Evolutionary conservation across 352 stramenopile species (phyloP), one percentile per base, ranked within the genome.

Genomic region (Thraustochytrium striatum): DNA sequence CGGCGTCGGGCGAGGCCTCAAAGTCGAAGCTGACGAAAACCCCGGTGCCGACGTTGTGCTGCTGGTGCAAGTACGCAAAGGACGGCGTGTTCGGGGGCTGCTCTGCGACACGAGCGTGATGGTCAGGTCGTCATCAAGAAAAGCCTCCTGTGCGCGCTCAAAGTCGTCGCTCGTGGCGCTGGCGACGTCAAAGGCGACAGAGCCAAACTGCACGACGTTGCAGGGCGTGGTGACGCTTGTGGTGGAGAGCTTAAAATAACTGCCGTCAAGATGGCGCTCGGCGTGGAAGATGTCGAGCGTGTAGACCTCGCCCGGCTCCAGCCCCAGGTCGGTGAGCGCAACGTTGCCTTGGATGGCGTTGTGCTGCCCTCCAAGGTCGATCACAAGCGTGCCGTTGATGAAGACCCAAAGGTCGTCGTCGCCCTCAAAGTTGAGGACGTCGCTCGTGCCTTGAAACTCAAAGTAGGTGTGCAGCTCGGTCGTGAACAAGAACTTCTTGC

Each of bases 391-490:
- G 0, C 41, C 2, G 36, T 81, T 81, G 57, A 81, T 79, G 43
- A 62, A 81, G 0, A 79, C 72, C 38, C 43, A 81, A 5, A 81
- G 21, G 38, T 81, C 72, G 41, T 81, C 72, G 30, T 81, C 72
- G n/a, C 72, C 72, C 65, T 0, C 5, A 41, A 81, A 81, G 7
- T 62, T 33, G 33, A 81, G 82, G 3, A 28, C 1, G 19, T 69
- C 58, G 35, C 36, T 43, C 1, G 28, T 36, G 9, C 9, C 9
- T 32, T 79, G 61, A 28, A 59, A 81, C n/a, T 58, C 28, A 79
- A 81, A 81, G 62, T 80, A 81, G 5, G 57, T 80, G 30, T 81
- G 72, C 19, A 81, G 32, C 61, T 81, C 72, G 13, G 72, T 81
- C 21, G 72, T 81, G 43, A 73, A 81, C 72, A 62, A 81, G 30